phyloP scores from a whole-genome alignment of 805 yeast species.

The Saccharomyces kudriavzevii region DNA sequence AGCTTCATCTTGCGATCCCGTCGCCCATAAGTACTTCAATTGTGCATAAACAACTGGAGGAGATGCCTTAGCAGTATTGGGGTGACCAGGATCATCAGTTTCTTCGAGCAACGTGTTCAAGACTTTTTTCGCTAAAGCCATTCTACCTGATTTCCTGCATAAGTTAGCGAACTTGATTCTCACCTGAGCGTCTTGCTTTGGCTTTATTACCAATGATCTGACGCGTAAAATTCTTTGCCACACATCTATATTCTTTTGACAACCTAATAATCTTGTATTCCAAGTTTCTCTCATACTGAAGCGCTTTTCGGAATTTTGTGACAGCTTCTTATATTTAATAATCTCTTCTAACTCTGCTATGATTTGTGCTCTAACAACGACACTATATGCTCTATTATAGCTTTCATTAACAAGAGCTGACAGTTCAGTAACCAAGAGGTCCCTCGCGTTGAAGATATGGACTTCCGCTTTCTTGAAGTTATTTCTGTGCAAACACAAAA shows the following conservation, averaged over 20 bases:
- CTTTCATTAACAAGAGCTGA: constrained; percentile 93
- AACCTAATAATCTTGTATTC: constrained; percentile 86
- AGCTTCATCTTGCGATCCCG: constrained; percentile 83
- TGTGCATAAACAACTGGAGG: constrained; percentile 98
- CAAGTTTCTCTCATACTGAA: constrained; percentile 80
- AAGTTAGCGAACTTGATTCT: constrained; percentile 97
- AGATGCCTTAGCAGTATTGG: constrained; percentile 69
- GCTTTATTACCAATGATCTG: constrained; percentile 84
- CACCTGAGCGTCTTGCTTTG: constrained; percentile 93
- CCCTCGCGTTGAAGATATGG: constrained; percentile 80
- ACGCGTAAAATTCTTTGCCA: constrained; percentile 96
- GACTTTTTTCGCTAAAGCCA: constrained; percentile 88
- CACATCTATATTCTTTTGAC: constrained; percentile 95
- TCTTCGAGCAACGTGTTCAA: constrained; percentile 71
- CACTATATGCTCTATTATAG: constrained; percentile 93
- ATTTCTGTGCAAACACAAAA: constrained; percentile 75
- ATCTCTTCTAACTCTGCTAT: constrained; percentile 94
- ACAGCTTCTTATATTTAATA: constrained; percentile 75
- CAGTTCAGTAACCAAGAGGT: constrained; percentile 81
- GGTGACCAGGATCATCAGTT: constrained; percentile 47
- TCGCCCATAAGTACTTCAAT: constrained; percentile 93
- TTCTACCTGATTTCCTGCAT: constrained; percentile 87
- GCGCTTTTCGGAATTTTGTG: constrained; percentile 75
- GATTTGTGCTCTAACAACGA: constrained; percentile 95
- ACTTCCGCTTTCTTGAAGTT: constrained; percentile 72